Evolutionary conservation across 1,284 basidiomycete genomes (phyloP).

Genomic region (Trichosporon ovoides): DNA sequence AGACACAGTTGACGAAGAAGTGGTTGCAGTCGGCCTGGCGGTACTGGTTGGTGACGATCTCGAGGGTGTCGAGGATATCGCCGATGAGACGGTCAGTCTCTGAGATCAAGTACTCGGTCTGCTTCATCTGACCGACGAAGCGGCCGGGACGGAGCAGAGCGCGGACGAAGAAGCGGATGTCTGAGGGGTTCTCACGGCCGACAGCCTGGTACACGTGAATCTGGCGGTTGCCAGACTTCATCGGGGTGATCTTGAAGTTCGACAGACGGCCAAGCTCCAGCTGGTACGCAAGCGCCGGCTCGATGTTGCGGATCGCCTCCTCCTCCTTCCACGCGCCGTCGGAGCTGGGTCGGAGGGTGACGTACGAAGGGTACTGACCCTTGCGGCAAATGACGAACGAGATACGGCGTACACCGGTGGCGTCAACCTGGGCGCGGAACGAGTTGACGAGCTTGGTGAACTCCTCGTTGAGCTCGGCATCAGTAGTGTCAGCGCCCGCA

Average conservation of each 20-base stretch:
- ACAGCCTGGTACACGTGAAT: conserved; percentile 96
- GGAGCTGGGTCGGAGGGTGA: conserved; percentile 69
- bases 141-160: conserved; percentile 93
- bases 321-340: conserved; percentile 83
- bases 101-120: conserved; percentile 92
- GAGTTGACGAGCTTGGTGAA: conserved; percentile 72
- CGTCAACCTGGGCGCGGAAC: conserved; percentile 59
- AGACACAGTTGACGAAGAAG: conserved; percentile 97
- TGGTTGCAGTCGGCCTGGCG: conserved; percentile 92
- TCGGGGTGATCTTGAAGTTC: conserved; percentile 92
- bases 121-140: conserved; percentile 83
- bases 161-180: conserved; percentile 96
- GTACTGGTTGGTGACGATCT: conserved; percentile 79
- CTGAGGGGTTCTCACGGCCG: conserved; percentile 90
- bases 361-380: conserved; percentile 90
- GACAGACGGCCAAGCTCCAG: conserved; percentile 93
- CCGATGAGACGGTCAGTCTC: conserved; percentile 97
- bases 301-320: conserved; percentile 94
- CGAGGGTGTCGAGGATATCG: conserved; percentile 87
- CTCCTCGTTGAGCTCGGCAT: conserved; percentile 71
- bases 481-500: conserved; percentile 59
- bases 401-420: conserved; percentile 81
- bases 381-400: conserved; percentile 88
- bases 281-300: conserved; percentile 97
- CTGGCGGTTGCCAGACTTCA: conserved; percentile 89